Evolutionary conservation across 495 filamentous ascomycete species (phyloP).

Genomic region (Cairneyella variabilis): DNA sequence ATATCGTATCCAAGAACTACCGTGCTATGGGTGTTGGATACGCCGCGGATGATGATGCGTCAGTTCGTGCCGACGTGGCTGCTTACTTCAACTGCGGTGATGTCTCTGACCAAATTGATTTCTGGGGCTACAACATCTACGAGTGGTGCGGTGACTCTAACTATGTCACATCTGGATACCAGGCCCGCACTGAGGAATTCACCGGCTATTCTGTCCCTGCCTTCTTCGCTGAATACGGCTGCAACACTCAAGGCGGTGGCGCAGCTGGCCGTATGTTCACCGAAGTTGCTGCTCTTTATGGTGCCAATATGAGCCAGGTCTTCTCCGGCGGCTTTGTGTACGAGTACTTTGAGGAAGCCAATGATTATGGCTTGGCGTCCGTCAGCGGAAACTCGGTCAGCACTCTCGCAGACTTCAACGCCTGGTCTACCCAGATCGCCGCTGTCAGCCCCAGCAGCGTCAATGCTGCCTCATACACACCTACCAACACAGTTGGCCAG

Average conservation of each 20-base stretch:
- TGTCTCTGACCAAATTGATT: conserved; percentile 55
- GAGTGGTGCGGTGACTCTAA: conserved; percentile 62
- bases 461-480: conserved; percentile 57
- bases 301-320: conserved; percentile 54
- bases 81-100: conserved; percentile 67
- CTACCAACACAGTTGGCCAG: conserved; percentile 60
- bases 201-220: conserved; percentile 60
- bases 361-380: conserved; percentile 62
- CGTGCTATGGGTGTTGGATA: conserved; percentile 66
- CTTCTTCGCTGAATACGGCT: conserved; percentile 77
- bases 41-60: conserved; percentile 56
- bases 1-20: conserved; percentile 60
- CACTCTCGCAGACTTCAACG: conserved; percentile 56
- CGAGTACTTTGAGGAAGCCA: conserved; percentile 68
- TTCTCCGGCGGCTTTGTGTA: conserved; percentile 76
- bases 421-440: conserved; percentile 58
- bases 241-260: conserved; percentile 45
- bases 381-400: conserved; percentile 46
- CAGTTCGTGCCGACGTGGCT: conserved; percentile 54
- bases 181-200: conserved; percentile 56
- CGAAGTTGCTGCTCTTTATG: conserved; percentile 60
- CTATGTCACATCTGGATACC: conserved; percentile 53
- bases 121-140: conserved; percentile 78
- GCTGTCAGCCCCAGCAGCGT: conserved; percentile 52
- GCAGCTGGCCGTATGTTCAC: conserved; percentile 52